Percentiles rank a stretch among this genome's conserved stretches.
phyloP scores from a whole-genome alignment of 148 eudicot genomes.

The Agrostemma githago region DNA sequence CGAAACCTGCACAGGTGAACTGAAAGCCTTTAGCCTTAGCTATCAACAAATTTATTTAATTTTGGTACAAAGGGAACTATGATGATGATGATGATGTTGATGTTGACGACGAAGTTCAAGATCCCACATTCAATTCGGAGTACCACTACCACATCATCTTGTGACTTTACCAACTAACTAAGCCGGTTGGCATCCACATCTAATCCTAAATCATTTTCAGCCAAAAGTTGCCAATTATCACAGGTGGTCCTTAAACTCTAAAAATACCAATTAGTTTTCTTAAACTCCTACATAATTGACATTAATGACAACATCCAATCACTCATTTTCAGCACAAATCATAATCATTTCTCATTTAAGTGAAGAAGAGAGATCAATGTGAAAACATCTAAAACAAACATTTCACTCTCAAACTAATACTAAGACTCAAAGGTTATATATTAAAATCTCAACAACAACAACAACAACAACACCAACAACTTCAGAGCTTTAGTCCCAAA shows the following conservation, averaged over 20 bases:
- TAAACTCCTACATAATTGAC: slow-evolving; percentile 11
- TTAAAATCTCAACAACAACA: not conserved
- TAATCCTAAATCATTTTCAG: slow-evolving; percentile 12
- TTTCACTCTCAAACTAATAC: slow-evolving; percentile 12
- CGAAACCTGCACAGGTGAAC: slow-evolving; percentile 25
- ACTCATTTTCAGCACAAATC: slow-evolving; percentile 12
- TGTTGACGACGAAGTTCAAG: not conserved
- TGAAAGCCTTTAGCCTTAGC: not conserved
- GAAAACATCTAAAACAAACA: slow-evolving; percentile 1
- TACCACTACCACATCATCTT: no score
- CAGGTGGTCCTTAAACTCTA: slow-evolving; percentile 21
- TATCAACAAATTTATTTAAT: slow-evolving; percentile 7
- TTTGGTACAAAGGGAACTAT: no score
- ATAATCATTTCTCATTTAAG: slow-evolving; percentile 9
- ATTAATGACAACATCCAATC: slow-evolving; percentile 1
- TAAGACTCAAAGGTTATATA: not conserved
- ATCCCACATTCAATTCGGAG: no score
- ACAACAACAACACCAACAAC: not conserved
- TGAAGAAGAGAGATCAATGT: slow-evolving; percentile 5
- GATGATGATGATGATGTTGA: no score
- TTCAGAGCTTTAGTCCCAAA: no score
- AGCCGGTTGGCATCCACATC: no score
- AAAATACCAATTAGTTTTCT: slow-evolving; percentile 6
- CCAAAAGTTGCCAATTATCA: slow-evolving; percentile 15
- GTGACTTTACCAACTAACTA: no score